These are phyloP conservation scores for Leccinum ochraceum DNA, from an alignment of 768 basidiomycete genomes.

Conservation along the genomic window DNA sequence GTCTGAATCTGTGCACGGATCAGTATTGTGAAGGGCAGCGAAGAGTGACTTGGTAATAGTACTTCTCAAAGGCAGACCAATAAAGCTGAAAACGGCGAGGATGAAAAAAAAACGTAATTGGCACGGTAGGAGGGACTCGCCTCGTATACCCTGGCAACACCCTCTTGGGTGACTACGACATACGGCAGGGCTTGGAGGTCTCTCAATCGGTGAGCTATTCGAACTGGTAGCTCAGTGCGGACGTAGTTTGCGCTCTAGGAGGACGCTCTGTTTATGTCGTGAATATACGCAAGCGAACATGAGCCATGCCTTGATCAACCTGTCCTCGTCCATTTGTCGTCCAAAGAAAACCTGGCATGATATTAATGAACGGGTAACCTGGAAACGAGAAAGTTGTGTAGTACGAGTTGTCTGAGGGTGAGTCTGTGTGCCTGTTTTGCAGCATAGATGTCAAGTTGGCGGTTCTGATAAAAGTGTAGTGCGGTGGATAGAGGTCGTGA, in stretches of 20 bases:
- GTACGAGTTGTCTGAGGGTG: constrained; percentile 78
- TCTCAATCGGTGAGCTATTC: constrained; percentile 83
- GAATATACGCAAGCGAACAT: not conserved
- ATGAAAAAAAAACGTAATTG: constrained; percentile 2
- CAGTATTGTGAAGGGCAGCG: constrained; percentile 7
- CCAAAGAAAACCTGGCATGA: constrained; percentile 74
- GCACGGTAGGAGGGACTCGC: constrained; percentile 41
- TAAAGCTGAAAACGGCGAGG: constrained; percentile 55
- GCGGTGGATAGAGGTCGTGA: constrained; percentile 39
- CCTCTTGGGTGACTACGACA: constrained; percentile 83
- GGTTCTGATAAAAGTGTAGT: constrained; percentile 78
- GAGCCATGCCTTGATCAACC: constrained; percentile 65
- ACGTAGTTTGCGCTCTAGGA: constrained; percentile 86
- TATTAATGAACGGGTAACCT: constrained; percentile 2
- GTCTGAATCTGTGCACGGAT: constrained; percentile 56
- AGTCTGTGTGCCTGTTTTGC: constrained; percentile 68
- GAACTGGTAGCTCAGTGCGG: constrained; percentile 82
- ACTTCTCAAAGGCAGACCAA: constrained; percentile 88
- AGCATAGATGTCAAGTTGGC: constrained; percentile 80
- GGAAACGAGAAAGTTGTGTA: constrained; percentile 34
- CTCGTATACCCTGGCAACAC: constrained; percentile 81
- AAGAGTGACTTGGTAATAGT: constrained; percentile 11
- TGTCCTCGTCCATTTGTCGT: constrained; percentile 76
- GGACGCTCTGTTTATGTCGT: not conserved
- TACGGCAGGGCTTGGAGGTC: constrained; percentile 88